Percentiles rank a stretch among this genome's conserved stretches.
These are phyloP conservation scores for Penicillium psychrofluorescens DNA, from an alignment of 495 filamentous ascomycete genomes.

Conservation along the genomic window DNA sequence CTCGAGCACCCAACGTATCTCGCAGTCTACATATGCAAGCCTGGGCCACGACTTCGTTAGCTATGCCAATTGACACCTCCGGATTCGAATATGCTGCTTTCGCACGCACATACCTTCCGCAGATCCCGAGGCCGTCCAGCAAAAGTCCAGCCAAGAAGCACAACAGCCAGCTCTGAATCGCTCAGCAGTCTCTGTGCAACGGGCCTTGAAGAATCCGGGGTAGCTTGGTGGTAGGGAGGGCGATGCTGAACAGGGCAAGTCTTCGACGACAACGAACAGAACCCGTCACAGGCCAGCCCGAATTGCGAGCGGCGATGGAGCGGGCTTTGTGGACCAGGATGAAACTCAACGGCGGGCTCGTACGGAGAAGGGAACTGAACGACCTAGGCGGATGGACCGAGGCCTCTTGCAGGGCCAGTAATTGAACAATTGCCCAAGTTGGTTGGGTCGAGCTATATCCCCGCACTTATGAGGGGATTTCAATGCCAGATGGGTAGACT, in stretches of 20 bases:
- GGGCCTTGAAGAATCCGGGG: constrained; percentile 7
- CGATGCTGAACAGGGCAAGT: constrained; percentile 4
- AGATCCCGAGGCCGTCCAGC: background rate
- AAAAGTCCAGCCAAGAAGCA: background rate
- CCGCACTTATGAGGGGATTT: background rate
- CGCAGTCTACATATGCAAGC: too few species aligned
- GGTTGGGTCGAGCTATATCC: constrained; percentile 6
- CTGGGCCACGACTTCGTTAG: too few species aligned
- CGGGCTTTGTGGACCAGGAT: constrained; percentile 10
- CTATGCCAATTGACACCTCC: background rate
- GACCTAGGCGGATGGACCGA: background rate
- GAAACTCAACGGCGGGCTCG: constrained; percentile 19
- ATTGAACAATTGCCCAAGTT: constrained; percentile 11
- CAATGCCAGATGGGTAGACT: background rate
- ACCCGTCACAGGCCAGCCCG: constrained; percentile 8
- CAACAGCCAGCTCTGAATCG: too few species aligned
- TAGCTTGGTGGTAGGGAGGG: background rate
- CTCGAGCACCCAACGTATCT: too few species aligned
- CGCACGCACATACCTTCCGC: background rate
- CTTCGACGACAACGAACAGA: constrained; percentile 4
- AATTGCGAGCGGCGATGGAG: constrained; percentile 17
- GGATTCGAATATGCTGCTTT: background rate
- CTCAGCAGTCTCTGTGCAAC: background rate
- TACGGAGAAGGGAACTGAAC: constrained; percentile 1
- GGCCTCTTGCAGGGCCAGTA: constrained; percentile 2